Evolutionary conservation across 2,329 filamentous ascomycete genomes (phyloP).

Genomic region (Shiraia sp.): DNA sequence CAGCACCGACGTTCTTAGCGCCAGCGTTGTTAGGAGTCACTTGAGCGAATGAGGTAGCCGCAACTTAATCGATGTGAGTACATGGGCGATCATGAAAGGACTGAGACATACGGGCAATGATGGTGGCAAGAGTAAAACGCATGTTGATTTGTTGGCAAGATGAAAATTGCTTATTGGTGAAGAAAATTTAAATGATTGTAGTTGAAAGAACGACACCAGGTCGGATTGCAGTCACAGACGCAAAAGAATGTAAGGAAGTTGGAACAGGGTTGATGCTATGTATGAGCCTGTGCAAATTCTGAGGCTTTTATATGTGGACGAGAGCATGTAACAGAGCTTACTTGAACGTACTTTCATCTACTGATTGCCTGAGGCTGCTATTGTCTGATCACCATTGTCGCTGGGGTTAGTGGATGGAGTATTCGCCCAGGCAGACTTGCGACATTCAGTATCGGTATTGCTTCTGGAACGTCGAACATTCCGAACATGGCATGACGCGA

Average conservation of each 20-base stretch:
- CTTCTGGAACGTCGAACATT: too few relatives aligned
- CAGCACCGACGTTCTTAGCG: slow-evolving; percentile 30
- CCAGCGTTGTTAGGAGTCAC: slow-evolving; percentile 34
- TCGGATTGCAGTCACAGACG: slow-evolving; percentile 37
- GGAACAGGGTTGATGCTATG: slow-evolving; percentile 6
- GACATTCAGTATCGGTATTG: too few relatives aligned
- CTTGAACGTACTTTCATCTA: slow-evolving; percentile 8
- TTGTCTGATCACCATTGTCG: slow-evolving; percentile 23
- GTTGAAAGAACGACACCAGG: slow-evolving; percentile 35
- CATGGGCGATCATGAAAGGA: neutral
- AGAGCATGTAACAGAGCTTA: too few relatives aligned
- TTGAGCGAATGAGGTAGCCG: slow-evolving; percentile 18
- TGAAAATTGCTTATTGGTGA: too few relatives aligned
- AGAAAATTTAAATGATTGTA: too few relatives aligned
- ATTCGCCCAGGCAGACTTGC: too few relatives aligned
- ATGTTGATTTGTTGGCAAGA: slow-evolving; percentile 11
- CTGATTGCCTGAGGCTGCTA: slow-evolving; percentile 8
- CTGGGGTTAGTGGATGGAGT: too few relatives aligned
- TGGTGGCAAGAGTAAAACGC: slow-evolving; percentile 21
- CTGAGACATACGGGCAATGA: slow-evolving; percentile 13
- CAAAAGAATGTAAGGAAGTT: slow-evolving; percentile 16
- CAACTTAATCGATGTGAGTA: too few relatives aligned
- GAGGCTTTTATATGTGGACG: slow-evolving; percentile 9
- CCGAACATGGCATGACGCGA: too few relatives aligned
- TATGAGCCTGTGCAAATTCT: slow-evolving; percentile 1